Evolutionary conservation across 129 eudicot genomes (phyloP).

Genomic region (carrot (Daucus carota)): DH1_v3.0 NC_030384.2:33816001-33816500

Average conservation of each 20-base stretch:
- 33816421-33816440: background rate
- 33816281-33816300: background rate
- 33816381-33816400: background rate
- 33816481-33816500: background rate
- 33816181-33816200: conserved; percentile 32
- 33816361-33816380: background rate
- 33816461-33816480: background rate
- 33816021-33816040: conserved; percentile 55
- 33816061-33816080: conserved; percentile 36
- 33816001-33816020: conserved; percentile 51
- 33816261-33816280: conserved; percentile 82
- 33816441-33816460: background rate
- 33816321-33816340: background rate
- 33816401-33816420: background rate
- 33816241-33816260: conserved; percentile 87
- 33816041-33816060: conserved; percentile 73
- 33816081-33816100: conserved; percentile 43
- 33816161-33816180: conserved; percentile 51
- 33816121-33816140: conserved; percentile 39
- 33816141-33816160: conserved; percentile 11
- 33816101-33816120: conserved; percentile 37
- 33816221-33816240: conserved; percentile 86
- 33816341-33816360: background rate
- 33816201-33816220: conserved; percentile 46
- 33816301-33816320: too few relatives aligned